Percentiles rank a stretch among this genome's conserved stretches.
phyloP scores from a whole-genome alignment of 495 filamentous ascomycete species.

The Pyrenopolyporus hunteri region DNA sequence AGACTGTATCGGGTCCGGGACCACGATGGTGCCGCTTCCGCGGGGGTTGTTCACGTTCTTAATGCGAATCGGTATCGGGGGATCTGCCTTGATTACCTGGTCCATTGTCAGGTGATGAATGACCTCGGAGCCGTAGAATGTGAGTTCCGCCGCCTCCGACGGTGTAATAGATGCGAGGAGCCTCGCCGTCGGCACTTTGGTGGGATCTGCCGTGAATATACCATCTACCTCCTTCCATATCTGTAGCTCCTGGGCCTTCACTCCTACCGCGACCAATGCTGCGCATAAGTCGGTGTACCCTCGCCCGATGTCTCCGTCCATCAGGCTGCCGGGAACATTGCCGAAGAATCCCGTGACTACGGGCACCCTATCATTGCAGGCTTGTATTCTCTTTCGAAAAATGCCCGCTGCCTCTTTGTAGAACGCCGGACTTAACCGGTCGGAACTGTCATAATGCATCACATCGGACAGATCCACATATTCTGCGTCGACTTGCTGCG shows the following conservation, averaged over 20 bases:
- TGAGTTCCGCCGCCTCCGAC: slow-evolving; percentile 86
- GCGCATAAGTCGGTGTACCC: slow-evolving; percentile 92
- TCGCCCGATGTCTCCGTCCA: slow-evolving; percentile 77
- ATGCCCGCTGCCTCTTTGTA: slow-evolving; percentile 71
- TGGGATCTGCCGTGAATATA: slow-evolving; percentile 87
- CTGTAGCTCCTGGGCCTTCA: slow-evolving; percentile 79
- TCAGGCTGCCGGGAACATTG: slow-evolving; percentile 77
- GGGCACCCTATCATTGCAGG: slow-evolving; percentile 73
- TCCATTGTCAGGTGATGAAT: slow-evolving; percentile 99
- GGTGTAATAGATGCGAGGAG: slow-evolving; percentile 81
- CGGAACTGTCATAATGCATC: slow-evolving; percentile 64
- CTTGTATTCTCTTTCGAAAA: slow-evolving; percentile 69
- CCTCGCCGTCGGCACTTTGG: slow-evolving; percentile 83
- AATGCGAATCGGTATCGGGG: slow-evolving; percentile 89
- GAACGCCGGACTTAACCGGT: slow-evolving; percentile 77
- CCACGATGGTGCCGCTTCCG: slow-evolving; percentile 85
- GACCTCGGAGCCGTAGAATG: slow-evolving; percentile 92
- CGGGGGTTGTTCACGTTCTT: slow-evolving; percentile 97
- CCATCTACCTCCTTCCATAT: slow-evolving; percentile 95
- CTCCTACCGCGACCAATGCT: slow-evolving; percentile 78
- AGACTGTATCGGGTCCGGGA: slow-evolving; percentile 58
- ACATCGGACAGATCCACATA: slow-evolving; percentile 86
- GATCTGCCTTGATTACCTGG: slow-evolving; percentile 87
- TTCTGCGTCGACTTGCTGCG: slow-evolving; percentile 74
- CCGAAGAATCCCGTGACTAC: slow-evolving; percentile 89